Conservation (phyloP, 345 rosid genomes). For the Ceriops zippeliana region DNA sequence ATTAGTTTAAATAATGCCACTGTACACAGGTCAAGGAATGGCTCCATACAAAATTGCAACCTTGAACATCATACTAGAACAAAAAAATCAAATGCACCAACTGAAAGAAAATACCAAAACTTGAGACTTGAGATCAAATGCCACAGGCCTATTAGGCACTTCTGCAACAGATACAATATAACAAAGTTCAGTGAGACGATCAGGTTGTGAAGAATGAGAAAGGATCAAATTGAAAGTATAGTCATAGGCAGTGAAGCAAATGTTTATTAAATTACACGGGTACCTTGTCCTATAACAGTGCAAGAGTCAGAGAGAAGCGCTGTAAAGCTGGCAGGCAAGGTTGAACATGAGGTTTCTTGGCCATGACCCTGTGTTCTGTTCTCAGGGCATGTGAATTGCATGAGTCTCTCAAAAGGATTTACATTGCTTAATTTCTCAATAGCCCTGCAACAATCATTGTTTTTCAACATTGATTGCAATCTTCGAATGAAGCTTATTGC, state of each 20-base stretch:
- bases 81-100: not conserved
- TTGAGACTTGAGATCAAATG: conserved; percentile 3
- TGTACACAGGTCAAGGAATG: not conserved
- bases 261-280: not conserved
- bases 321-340: conserved; percentile 14
- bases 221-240: not conserved
- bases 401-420: conserved; percentile 4
- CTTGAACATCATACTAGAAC: not conserved
- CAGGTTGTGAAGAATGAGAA: not conserved
- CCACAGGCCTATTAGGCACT: conserved; percentile 1
- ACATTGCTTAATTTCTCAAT: conserved; percentile 4
- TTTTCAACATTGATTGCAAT: conserved; percentile 7
- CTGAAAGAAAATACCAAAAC: conserved; percentile 3
- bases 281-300: conserved; percentile 11
- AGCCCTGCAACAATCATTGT: not conserved
- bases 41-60: not conserved
- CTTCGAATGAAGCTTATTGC: not conserved
- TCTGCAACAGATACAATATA: not conserved
- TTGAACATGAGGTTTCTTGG: not conserved
- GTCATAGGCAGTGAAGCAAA: not conserved
- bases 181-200: not conserved
- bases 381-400: not conserved
- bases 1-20: not conserved
- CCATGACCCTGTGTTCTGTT: not conserved
- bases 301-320: conserved; percentile 6